phyloP scores from a whole-genome alignment of 768 basidiomycete species.

The Mycena crocata region DNA sequence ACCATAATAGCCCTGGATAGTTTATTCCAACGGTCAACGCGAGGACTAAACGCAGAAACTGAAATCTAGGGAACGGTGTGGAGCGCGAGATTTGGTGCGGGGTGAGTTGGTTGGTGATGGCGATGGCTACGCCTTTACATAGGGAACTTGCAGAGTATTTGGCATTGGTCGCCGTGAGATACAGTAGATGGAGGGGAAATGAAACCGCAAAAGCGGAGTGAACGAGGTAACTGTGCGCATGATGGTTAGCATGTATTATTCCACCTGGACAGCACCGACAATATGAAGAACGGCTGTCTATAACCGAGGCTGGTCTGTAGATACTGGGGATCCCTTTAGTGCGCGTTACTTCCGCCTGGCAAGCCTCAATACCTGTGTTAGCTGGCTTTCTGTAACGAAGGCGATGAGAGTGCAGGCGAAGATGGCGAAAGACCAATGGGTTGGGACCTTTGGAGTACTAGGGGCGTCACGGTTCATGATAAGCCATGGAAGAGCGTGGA shows the following conservation, averaged over 20 bases:
- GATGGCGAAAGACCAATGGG: slow-evolving; percentile 61
- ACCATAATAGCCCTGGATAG: slow-evolving; percentile 80
- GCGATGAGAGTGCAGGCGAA: slow-evolving; percentile 73
- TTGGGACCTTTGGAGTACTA: slow-evolving; percentile 56
- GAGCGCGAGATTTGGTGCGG: slow-evolving; percentile 44
- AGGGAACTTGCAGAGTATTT: slow-evolving; percentile 61
- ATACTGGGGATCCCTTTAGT: slow-evolving; percentile 60
- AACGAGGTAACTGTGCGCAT: slow-evolving; percentile 79
- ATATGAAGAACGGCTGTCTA: slow-evolving; percentile 89
- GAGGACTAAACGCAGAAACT: slow-evolving; percentile 53
- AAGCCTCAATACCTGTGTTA: slow-evolving; percentile 70
- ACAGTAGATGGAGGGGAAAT: slow-evolving; percentile 84
- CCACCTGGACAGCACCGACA: slow-evolving; percentile 60
- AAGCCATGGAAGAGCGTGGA: slow-evolving; percentile 2
- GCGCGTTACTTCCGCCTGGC: not conserved
- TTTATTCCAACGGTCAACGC: slow-evolving; percentile 69
- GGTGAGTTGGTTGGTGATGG: slow-evolving; percentile 60
- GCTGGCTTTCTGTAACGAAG: slow-evolving; percentile 82
- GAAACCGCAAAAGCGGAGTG: slow-evolving; percentile 85
- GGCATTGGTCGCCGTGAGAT: slow-evolving; percentile 66
- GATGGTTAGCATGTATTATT: slow-evolving; percentile 15
- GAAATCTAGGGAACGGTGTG: slow-evolving; percentile 47
- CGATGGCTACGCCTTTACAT: slow-evolving; percentile 61
- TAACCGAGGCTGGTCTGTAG: slow-evolving; percentile 83
- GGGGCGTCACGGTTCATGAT: slow-evolving; percentile 26